phyloP scores from a whole-genome alignment of 768 basidiomycete species.

The Hortiboletus flavorubellus region DNA sequence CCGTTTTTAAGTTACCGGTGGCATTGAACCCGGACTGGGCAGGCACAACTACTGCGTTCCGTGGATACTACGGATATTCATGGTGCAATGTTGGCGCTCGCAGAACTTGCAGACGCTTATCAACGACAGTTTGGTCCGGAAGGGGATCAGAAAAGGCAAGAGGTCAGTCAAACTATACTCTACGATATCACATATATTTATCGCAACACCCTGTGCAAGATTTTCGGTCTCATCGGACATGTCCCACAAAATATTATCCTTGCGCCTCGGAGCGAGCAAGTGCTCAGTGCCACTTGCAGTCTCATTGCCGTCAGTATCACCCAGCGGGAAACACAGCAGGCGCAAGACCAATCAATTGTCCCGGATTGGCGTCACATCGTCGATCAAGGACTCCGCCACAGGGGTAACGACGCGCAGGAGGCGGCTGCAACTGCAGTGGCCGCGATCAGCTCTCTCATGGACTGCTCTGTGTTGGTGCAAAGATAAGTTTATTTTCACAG shows the following conservation, averaged over 20 bases:
- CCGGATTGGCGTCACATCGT: constrained; percentile 68
- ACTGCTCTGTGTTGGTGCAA: constrained; percentile 58
- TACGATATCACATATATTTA: constrained; percentile 1
- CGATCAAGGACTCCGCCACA: constrained; percentile 69
- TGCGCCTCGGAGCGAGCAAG: constrained; percentile 65
- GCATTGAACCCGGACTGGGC: constrained; percentile 9
- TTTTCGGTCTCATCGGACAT: constrained; percentile 55
- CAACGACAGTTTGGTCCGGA: constrained; percentile 29
- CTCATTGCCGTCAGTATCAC: constrained; percentile 68
- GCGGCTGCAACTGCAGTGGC: constrained; percentile 71
- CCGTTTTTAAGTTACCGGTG: constrained; percentile 5
- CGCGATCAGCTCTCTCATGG: constrained; percentile 62
- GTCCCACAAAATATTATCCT: constrained; percentile 60
- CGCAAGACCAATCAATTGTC: constrained; percentile 39
- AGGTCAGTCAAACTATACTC: constrained; percentile 37
- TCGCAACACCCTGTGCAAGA: constrained; percentile 39
- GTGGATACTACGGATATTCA: constrained; percentile 72
- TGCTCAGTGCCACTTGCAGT: constrained; percentile 68
- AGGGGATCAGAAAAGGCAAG: constrained; percentile 37
- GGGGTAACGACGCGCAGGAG: constrained; percentile 62
- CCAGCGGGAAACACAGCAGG: constrained; percentile 43
- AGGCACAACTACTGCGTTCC: constrained; percentile 60
- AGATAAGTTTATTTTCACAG: constrained; percentile 58
- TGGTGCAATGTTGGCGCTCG: constrained; percentile 72
- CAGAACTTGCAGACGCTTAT: constrained; percentile 68